These are phyloP conservation scores for Endocarpon pusillum DNA, from an alignment of 495 filamentous ascomycete species.

Conservation along the genomic window DNA sequence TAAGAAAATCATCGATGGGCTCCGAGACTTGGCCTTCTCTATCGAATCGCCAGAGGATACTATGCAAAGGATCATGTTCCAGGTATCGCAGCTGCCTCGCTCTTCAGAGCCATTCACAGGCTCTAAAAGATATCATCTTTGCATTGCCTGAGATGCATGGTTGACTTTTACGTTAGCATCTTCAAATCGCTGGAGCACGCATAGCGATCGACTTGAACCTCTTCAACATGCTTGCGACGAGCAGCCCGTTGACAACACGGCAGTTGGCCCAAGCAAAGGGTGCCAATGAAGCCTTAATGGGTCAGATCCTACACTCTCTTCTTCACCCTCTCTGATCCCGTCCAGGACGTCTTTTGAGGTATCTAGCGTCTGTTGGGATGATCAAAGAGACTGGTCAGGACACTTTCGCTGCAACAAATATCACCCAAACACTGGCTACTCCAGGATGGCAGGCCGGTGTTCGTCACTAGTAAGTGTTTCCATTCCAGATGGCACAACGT, in stretches of 20 bases:
- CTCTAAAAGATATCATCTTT: slow-evolving; percentile 10
- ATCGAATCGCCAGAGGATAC: neutral
- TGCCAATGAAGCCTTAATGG: no score
- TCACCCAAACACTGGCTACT: slow-evolving; percentile 18
- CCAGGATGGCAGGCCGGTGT: slow-evolving; percentile 15
- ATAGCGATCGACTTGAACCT: slow-evolving; percentile 20
- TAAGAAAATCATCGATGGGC: slow-evolving; percentile 9
- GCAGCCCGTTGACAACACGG: no score
- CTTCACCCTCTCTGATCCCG: no score
- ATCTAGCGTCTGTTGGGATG: slow-evolving; percentile 21
- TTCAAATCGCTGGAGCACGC: slow-evolving; percentile 12
- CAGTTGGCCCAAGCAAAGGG: slow-evolving; percentile 16
- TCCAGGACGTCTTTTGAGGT: slow-evolving; percentile 28
- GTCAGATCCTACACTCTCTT: no score
- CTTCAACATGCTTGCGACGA: slow-evolving; percentile 17
- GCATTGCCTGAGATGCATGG: no score
- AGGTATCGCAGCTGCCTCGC: neutral
- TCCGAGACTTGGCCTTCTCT: slow-evolving; percentile 3
- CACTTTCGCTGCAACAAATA: slow-evolving; percentile 16
- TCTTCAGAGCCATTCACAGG: slow-evolving; percentile 10
- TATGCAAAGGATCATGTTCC: neutral
- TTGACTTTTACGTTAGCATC: slow-evolving; percentile 7
- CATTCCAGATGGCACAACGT: neutral
- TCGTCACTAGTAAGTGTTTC: slow-evolving; percentile 14
- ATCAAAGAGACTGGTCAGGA: slow-evolving; percentile 21